Base-by-base conservation (phyloP, 805 yeast species). In the Cyberlindnera xylosilytica region DNA sequence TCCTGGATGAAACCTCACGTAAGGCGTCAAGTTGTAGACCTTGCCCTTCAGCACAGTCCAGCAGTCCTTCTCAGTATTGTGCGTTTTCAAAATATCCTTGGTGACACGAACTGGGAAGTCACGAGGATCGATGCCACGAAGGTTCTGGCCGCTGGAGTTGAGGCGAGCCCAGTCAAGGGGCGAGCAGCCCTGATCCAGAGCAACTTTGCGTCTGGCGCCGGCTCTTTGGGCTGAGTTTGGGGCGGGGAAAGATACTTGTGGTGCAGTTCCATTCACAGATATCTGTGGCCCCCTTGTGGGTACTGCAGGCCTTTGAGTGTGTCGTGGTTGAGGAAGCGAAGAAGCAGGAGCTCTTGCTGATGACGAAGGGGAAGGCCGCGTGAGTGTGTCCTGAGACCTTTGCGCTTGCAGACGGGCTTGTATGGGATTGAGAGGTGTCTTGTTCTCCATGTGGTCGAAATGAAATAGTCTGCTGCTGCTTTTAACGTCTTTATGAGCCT, bases 1-100 rank as follows among this genome's bases (percentile, higher is more conserved):
- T 27, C 99, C 99, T 0, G 99, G 99, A 53, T 91, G 99, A 61
- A 81, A 93, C 41, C 76, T 69, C 27, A 93, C 58, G 61, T 93
- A 91, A 11, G 84, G 80, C 1, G 97, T 81, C n/a, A 91, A 69
- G 56, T 90, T 87, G 66, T 86, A 91, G 2, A 91, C 95, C 54
- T 78, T 83, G 4, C 89, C 87, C 34, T 78, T 78, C 7, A 91
- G 72, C 26, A 78, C 78, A 3, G 93, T 83, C 98, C 98, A 91
- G 45, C 86, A 86, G 57, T 93, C 96, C 0, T 74, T 74, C n/a
- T 46, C 49, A 0, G 71, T 60, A 16, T 67, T 71, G 61, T 91
- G 97, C 37, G 62, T 67, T 33, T 65, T 64, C 41, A 90, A 66
- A 52, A 84, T 83, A 2, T 74, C 79, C 31, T 66, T 68, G 4